Evolutionary conservation across 2,329 filamentous ascomycete genomes (phyloP).

Genomic region (Pseudogymnoascus sp.): DNA sequence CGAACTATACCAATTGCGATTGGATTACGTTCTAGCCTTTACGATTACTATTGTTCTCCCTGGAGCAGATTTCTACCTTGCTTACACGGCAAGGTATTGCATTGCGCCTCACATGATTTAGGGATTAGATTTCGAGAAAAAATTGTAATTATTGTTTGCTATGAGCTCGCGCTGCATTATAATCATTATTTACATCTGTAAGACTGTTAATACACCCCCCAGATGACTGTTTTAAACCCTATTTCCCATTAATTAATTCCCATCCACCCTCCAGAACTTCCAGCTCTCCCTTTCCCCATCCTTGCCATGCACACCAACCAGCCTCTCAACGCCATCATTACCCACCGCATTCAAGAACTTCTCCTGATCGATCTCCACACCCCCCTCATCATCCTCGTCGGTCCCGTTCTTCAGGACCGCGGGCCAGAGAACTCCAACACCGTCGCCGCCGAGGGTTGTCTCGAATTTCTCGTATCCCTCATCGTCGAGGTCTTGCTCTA

Average conservation of each 20-base stretch:
- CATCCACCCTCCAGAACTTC: conserved; percentile 73
- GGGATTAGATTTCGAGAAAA: not conserved
- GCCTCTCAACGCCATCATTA: conserved; percentile 72
- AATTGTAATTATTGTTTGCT: not conserved
- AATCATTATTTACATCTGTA: not conserved
- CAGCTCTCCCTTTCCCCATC: conserved; percentile 66
- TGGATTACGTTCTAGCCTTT: not conserved
- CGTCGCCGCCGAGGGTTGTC: conserved; percentile 84
- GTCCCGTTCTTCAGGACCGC: conserved; percentile 79
- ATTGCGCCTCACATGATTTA: not conserved
- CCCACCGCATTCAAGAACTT: conserved; percentile 78
- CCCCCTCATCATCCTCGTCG: conserved; percentile 68
- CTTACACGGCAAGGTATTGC: not conserved
- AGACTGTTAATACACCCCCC: not conserved
- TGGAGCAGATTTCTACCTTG: not conserved
- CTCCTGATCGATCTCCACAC: conserved; percentile 88
- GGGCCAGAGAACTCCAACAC: conserved; percentile 89
- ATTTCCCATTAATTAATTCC: conserved; percentile 14
- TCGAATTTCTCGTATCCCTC: conserved; percentile 80
- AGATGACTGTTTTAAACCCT: not conserved
- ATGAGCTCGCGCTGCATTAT: not conserved
- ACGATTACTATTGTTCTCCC: not conserved
- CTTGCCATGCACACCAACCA: conserved; percentile 71
- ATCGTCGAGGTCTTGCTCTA: conserved; percentile 56
- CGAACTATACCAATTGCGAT: not conserved